Evolutionary conservation across 768 basidiomycete genomes (phyloP), one percentile per base, ranked within the genome.

Genomic region (Galerina marginata): DNA sequence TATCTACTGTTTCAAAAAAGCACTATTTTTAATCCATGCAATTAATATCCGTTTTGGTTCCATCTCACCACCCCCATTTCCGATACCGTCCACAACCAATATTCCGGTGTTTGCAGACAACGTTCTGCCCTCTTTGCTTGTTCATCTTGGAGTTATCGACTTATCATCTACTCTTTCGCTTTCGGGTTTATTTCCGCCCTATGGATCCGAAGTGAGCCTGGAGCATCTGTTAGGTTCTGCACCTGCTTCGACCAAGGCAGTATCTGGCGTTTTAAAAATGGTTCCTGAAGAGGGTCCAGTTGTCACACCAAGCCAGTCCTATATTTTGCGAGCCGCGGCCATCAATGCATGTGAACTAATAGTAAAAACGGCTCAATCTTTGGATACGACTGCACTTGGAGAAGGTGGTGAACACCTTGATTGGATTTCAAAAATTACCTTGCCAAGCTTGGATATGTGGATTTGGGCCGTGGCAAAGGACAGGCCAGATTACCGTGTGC

Each of bases 1-100:
- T n/a, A 80, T 94, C 23, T 95, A 93, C 74, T 86, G 92, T 69
- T 93, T 94, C 82, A 95, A 94, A 74, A 96, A 95, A 69, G 93
- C 91, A 2, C 77, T 96, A 36, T 93, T 93, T 73, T 82, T 95
- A 53, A 78, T 94, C 53, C 86, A 92, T 62, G 87, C 86, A 25
- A 74, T 95, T 52, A 75, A 73, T 25, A 71, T 88, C 45, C 87
- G 91, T 46, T 95, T 95, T 76, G 83, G 84, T 50, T 74, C 83
- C 6, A 69, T 77, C 45, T 74, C 81, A 10, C 77, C 83, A 3
- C 72, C 82, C 16, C 80, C 85, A 11, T 87, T 92, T 67, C 86
- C 86, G 26, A 72, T 91, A 14, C 90, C 89, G 45, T 77, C 80
- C 51, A 89, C 87, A 3, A 72, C 73, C 25, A 75, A 77, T 55